Evolutionary conservation across 495 filamentous ascomycete species (phyloP), one percentile per base, ranked within the genome.

Genomic region (Beverwykella pulmonaria): DNA sequence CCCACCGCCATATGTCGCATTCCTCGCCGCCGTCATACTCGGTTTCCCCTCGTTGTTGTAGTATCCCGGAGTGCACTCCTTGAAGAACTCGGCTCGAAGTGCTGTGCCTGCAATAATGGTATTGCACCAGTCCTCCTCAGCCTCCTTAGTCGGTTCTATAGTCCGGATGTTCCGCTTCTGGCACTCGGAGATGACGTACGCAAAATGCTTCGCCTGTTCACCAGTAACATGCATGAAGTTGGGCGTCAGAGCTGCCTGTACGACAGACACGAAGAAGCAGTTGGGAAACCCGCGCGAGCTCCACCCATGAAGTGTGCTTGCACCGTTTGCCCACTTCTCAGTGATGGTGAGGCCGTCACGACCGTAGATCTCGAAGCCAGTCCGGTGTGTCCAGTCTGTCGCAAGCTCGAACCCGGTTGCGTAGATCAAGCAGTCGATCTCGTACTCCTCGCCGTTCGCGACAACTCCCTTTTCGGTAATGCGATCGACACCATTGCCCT

Each of bases 21-120:
- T 64, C 49, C 56, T 56, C 1, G 55, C 58, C 15, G 19, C 48
- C 14, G 17, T 29, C 36, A 34, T 48, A 29, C 17, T 36, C 48
- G 46, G 19, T 56, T 48, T 62, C 17, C 62, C 67, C 36, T 70
- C 67, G 23, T 56, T 54, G 34, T 65, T 70, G 20, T 60, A 61
- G 57, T 67, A 71, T 12, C 68, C 63, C 1, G 68, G 68, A 47
- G 68, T 71, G 27, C 68, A 71, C 52, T 63, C 64, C 15, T 50
- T 58, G 22, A 59, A 39, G 25, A 65, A 64, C 19, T 59, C 53
- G 23, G n/a, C 29, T 14, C 59, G 29, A 1, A 46, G 4, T 17
- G 29, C 34, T 14, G 52, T 53, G 29, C 52, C 50, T 27, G 63
- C 25, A 15, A 67, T 41, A 50, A 71, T 63, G 6, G 4, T 48